Base-by-base conservation (phyloP, 306 rosid genomes). In the Cucumis melo region DNA sequence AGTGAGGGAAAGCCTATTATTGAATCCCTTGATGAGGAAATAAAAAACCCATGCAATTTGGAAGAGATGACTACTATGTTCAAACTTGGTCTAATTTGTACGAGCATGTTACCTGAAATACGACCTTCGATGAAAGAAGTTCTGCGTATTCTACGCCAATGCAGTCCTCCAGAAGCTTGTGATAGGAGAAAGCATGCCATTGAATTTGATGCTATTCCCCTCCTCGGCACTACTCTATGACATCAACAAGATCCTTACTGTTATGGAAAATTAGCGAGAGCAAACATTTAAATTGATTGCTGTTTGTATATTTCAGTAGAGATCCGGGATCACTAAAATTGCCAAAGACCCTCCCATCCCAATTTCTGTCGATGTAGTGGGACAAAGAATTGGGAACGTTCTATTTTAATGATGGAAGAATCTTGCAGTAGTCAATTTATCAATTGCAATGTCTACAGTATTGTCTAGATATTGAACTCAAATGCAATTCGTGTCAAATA, bases 81-180 rank as follows among this genome's bases (percentile, higher is more conserved):
- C 61, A 91, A 88, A 82, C 85, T 93, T 73, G 98, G 97, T 74
- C 92, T 93, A 59, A 54, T 81, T 71, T 93, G 96, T 82, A 93
- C 98, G 9, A 83, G 89, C 81, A 56, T 80, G 11, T 62, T 68
- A 27, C 98, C 97, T 63, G 82, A 90, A 39, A 62, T 74, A 41
- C 87, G 98, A 78, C 97, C 98, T 70, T 79, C 97, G 50, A 76
- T 86, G 84, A 86, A 78, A 78, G 96, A 88, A 81, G 83, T 89
- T 80, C 56, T 91, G 86, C 88, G 86, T 82, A 80, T 91, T 62
- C 97, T 89, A 82, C 84, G 84, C 41, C 85, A 50, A 16, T 80
- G 79, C 63, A 73, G 89, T 80, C 74, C 82, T 41, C 50, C 81
- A 3, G 23, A 72, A 32, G 87, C 42, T 78, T 58, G 29, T 51